Conservation (phyloP, 108 stramenopile species). For the Thalassiosira profunda region DNA sequence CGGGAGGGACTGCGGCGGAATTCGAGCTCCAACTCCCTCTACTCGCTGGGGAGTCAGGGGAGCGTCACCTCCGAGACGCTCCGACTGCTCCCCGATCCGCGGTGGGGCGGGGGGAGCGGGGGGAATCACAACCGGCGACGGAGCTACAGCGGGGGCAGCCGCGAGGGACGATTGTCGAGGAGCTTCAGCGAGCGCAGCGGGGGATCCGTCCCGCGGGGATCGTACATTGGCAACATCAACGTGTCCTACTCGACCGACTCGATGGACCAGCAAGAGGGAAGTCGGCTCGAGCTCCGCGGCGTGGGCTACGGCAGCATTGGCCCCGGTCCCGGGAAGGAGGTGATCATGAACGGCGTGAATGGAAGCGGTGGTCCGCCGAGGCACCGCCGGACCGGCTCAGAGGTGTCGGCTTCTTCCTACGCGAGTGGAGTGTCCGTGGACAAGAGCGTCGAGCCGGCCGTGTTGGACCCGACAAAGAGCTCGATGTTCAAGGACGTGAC, state of each 20-base stretch:
- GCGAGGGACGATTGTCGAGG: slow-evolving; percentile 9
- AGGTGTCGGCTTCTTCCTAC: slow-evolving; percentile 19
- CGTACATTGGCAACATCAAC: background rate
- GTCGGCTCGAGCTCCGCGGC: background rate
- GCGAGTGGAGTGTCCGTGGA: slow-evolving; percentile 34
- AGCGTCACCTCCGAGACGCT: slow-evolving; percentile 16
- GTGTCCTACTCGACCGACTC: too few relatives aligned
- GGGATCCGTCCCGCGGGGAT: background rate
- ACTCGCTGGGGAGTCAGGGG: slow-evolving; percentile 16
- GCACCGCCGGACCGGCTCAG: slow-evolving; percentile 26
- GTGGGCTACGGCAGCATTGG: background rate
- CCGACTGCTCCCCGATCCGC: slow-evolving; percentile 43
- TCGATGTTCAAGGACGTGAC: slow-evolving; percentile 32
- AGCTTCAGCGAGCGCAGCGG: background rate
- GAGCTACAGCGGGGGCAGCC: slow-evolving; percentile 29
- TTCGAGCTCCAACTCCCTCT: slow-evolving; percentile 14
- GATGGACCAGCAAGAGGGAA: background rate
- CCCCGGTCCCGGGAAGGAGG: background rate
- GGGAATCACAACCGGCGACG: slow-evolving; percentile 16
- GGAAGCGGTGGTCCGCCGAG: background rate
- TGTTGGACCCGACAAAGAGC: slow-evolving; percentile 44
- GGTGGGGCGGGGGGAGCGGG: slow-evolving; percentile 39
- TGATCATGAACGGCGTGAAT: slow-evolving; percentile 8
- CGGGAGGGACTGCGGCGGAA: background rate
- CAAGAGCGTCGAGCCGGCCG: slow-evolving; percentile 42